Base-by-base conservation (phyloP, 2,329 filamentous ascomycete genomes). In the Basipetospora chlamydospora region DNA sequence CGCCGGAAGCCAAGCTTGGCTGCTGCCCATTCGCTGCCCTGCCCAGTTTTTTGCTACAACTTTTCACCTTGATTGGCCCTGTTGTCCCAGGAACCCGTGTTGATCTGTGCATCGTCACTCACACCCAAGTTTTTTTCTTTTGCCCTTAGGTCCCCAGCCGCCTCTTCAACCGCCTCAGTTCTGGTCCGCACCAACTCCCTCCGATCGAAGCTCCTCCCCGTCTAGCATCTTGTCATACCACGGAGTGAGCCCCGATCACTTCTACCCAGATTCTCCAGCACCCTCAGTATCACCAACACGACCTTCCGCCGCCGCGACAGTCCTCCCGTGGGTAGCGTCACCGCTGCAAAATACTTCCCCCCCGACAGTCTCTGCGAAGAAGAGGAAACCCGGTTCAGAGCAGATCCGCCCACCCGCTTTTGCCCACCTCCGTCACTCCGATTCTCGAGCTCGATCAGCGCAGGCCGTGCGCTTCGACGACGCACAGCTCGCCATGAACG, bases 401-500 rank as follows among this genome's bases (percentile, higher is more conserved):
- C 17, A 13, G 13, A 15, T 37, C 8, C 28, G 18, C n/a, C 28
- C 26, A 15, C 35, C 35, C 9, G 17, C 26, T 6, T 7, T 21
- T n/a, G 18, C 28, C 13, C 32, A 26, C 28, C 26, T 9, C 16
- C 32, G 25, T n/a, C 26, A 13, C n/a, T n/a, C 20, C 11, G 20
- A 15, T 13, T 25, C 26, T 6, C 35, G 35, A 8, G 16, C 16
- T 20, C 26, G 26, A 12, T 18, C 28, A 7, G 11, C 36, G 9
- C 28, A 20, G 25, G 33, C 45, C 3, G 55, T 57, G 17, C 56
- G 49, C 16, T 61, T 61, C 41, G 52, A 63, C 47, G 53, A 61
- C 26, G 48, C 52, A 10, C 57, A 59, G 38, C 46, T 59, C 16
- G 50, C 58, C 41, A 59, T 63, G 53, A 51, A 57, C 29, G 50